phyloP scores from a whole-genome alignment of 2,329 filamentous ascomycete species.

The Neoscytalidium dimidiatum region DNA sequence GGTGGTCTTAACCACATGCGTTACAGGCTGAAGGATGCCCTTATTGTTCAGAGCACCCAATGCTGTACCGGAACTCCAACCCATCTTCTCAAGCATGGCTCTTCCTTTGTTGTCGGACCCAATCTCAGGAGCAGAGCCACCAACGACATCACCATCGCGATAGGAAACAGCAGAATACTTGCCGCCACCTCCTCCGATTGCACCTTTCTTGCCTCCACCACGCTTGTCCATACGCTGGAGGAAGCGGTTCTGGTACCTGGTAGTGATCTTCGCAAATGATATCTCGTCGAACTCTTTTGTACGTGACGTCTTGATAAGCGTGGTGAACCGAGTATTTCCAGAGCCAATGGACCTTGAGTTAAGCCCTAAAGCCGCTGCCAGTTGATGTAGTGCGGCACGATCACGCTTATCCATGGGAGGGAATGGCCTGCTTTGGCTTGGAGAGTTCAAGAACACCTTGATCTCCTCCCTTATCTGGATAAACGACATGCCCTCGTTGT shows the following conservation, averaged over 20 bases:
- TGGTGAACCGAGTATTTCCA: constrained; percentile 71
- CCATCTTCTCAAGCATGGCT: constrained; percentile 94
- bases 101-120: constrained; percentile 80
- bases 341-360: constrained; percentile 82
- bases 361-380: constrained; percentile 73
- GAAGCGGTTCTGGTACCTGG: constrained; percentile 7
- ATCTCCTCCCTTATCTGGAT: constrained; percentile 74
- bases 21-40: constrained; percentile 83
- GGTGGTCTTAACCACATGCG: constrained; percentile 81
- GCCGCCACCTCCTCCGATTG: constrained; percentile 39
- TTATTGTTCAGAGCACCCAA: constrained; percentile 82
- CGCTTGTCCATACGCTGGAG: constrained; percentile 12
- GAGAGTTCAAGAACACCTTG: constrained; percentile 66
- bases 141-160: constrained; percentile 84
- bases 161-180: constrained; percentile 57
- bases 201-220: constrained; percentile 5
- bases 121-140: constrained; percentile 80
- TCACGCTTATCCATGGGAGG: constrained; percentile 81
- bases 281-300: constrained; percentile 64
- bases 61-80: constrained; percentile 84
- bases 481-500: constrained; percentile 70
- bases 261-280: constrained; percentile 49
- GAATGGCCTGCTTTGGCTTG: constrained; percentile 66
- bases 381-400: constrained; percentile 76
- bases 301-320: constrained; percentile 71